Conservation (phyloP, 345 rosid species). For the Eucalyptus cladocalyx region DNA sequence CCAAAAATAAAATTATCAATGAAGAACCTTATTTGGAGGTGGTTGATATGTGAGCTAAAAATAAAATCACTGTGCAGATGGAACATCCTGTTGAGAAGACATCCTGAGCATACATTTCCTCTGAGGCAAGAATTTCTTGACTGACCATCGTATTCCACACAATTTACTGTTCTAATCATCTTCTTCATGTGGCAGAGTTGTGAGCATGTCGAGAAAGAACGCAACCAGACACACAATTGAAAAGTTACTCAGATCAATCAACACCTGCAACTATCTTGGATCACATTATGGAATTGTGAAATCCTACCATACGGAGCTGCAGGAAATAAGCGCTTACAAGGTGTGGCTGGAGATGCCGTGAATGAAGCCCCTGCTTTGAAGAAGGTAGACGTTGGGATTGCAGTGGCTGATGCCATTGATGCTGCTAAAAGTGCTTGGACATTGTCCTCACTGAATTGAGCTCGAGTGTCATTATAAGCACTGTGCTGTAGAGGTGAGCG, state of each 20-base stretch:
- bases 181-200: no score
- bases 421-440: conserved; percentile 87
- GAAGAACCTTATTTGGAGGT: no score
- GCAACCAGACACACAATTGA: not conserved
- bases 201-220: no score
- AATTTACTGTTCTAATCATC: no score
- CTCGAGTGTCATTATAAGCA: conserved; percentile 77
- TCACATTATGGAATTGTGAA: conserved; percentile 6
- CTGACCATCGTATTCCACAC: no score
- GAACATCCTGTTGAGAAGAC: no score
- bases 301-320: conserved; percentile 60
- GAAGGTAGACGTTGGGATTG: conserved; percentile 87
- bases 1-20: not conserved
- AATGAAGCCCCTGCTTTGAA: conserved; percentile 89
- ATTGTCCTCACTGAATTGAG: conserved; percentile 87
- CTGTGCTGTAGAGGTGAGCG: no score
- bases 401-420: conserved; percentile 89
- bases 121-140: accelerated
- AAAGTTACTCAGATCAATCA: no score
- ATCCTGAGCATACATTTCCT: no score
- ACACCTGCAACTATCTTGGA: not conserved
- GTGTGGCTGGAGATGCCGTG: conserved; percentile 91
- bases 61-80: no score
- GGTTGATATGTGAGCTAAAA: no score
- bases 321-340: conserved; percentile 75